Evolutionary conservation across 2,329 filamentous ascomycete species (phyloP), one percentile per base, ranked within the genome.

Genomic region (Sarocladiaceae sp.): DNA sequence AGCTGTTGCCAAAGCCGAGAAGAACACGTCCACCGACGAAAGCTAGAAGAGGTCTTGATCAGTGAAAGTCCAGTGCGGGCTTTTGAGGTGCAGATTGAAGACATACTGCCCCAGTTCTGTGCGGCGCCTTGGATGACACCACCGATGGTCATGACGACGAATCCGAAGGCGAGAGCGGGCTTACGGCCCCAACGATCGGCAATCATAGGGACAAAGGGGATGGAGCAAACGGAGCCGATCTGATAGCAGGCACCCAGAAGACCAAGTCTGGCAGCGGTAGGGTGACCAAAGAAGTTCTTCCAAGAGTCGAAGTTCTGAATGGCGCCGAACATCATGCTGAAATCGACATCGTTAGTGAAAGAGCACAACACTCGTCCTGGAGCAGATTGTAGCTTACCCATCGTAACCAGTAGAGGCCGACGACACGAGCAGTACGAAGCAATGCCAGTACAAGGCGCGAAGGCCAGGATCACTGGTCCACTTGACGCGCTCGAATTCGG

Each of bases 361-460:
- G n/a, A n/a, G n/a, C n/a, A n/a, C n/a, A n/a, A n/a, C n/a, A n/a
- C n/a, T n/a, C n/a, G n/a, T n/a, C n/a, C n/a, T n/a, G n/a, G n/a
- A n/a, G n/a, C n/a, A n/a, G n/a, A n/a, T n/a, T n/a, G n/a, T n/a
- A 18, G 33, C 52, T 50, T 23, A 53, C 52, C 79, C 79, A 66
- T 84, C 81, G 60, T 82, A 83, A 50, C 80, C 80, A 6, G 79
- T 83, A 23, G 79, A 83, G 35, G 80, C 80, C 29, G 80, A 83
- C 11, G 78, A 80, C 52, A 83, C 68, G 63, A 80, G 78, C 53
- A 84, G 70, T 52, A 83, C 72, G n/a, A 72, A 64, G 53, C 71
- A 71, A 62, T 74, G 72, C 44, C 71, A 70, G 60, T 83, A 83
- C 7, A 83, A 72, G 62, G 72, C 77, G 50, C 79, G 71, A 50